These are phyloP conservation scores for Neofusicoccum umdonicola DNA, from an alignment of 2,329 filamentous ascomycete genomes.

Conservation along the genomic window DNA sequence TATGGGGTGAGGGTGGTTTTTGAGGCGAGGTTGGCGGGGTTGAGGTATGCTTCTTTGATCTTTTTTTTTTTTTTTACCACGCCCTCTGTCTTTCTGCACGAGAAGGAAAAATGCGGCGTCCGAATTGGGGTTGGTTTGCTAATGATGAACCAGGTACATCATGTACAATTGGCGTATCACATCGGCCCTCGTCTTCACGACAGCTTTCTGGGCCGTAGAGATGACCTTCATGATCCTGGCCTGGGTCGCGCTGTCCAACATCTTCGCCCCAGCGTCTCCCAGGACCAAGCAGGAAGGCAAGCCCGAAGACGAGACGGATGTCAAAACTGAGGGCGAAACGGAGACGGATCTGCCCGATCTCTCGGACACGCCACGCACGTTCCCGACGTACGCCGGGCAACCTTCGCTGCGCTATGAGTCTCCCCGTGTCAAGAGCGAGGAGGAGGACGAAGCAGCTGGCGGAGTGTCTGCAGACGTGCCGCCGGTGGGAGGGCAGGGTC, in stretches of 20 bases:
- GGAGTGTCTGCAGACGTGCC: background rate
- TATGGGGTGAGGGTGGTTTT: slow-evolving; percentile 69
- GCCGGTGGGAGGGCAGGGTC: background rate
- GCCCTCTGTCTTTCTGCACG: background rate
- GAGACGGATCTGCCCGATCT: slow-evolving; percentile 28
- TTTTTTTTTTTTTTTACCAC: background rate
- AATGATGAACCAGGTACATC: slow-evolving; percentile 56
- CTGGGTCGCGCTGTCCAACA: slow-evolving; percentile 58
- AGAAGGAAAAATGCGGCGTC: too few relatives aligned
- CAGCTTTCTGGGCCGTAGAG: slow-evolving; percentile 74
- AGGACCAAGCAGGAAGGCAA: slow-evolving; percentile 17
- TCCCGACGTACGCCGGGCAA: slow-evolving; percentile 48
- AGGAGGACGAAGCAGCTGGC: slow-evolving; percentile 23
- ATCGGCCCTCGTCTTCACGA: slow-evolving; percentile 66
- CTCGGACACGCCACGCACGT: slow-evolving; percentile 49
- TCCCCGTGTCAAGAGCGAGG: slow-evolving; percentile 29
- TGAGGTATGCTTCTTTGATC: slow-evolving; percentile 48
- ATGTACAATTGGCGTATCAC: slow-evolving; percentile 81
- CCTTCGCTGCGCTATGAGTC: slow-evolving; percentile 40
- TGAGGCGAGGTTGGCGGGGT: slow-evolving; percentile 70
- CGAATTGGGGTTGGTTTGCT: background rate
- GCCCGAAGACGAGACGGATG: slow-evolving; percentile 16
- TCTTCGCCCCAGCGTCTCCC: slow-evolving; percentile 26
- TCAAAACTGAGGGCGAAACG: slow-evolving; percentile 23
- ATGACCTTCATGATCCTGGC: slow-evolving; percentile 63